Conservation (phyloP, 768 basidiomycete species). For the Pleurotus platypus region DNA sequence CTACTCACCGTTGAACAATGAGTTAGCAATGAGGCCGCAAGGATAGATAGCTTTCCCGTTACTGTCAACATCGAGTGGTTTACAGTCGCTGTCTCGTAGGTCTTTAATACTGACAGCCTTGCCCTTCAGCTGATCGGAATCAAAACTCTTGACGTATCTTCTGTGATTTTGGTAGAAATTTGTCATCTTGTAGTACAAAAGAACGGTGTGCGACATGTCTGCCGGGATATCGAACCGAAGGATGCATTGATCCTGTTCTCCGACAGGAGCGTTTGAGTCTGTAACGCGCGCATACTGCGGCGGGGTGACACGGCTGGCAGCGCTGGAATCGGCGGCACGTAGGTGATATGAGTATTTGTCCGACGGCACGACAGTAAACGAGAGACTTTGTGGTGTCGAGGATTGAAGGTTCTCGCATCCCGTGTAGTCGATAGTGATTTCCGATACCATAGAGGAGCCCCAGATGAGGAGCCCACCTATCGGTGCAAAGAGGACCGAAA, state of each 20-base stretch:
- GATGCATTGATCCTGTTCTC: slow-evolving; percentile 52
- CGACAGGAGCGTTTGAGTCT: slow-evolving; percentile 36
- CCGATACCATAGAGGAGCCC: slow-evolving; percentile 69
- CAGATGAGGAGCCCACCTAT: slow-evolving; percentile 94
- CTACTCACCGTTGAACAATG: slow-evolving; percentile 81
- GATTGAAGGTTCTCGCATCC: slow-evolving; percentile 72
- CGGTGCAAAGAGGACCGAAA: slow-evolving; percentile 92
- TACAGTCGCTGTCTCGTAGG: slow-evolving; percentile 78
- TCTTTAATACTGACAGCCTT: slow-evolving; percentile 41
- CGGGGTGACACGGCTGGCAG: slow-evolving; percentile 41
- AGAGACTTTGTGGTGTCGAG: slow-evolving; percentile 31
- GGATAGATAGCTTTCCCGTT: slow-evolving; percentile 74
- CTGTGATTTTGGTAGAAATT: slow-evolving; percentile 99
- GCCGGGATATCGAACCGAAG: slow-evolving; percentile 83
- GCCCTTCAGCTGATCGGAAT: slow-evolving; percentile 84
- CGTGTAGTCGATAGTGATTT: slow-evolving; percentile 95
- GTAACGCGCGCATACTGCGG: slow-evolving; percentile 80
- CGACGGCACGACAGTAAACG: slow-evolving; percentile 56
- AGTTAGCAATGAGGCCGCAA: slow-evolving; percentile 97
- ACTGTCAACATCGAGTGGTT: slow-evolving; percentile 63
- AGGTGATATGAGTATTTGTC: slow-evolving; percentile 66
- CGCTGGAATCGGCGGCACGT: slow-evolving; percentile 49
- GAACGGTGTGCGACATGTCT: slow-evolving; percentile 67
- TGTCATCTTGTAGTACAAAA: slow-evolving; percentile 95
- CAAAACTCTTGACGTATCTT: slow-evolving; percentile 90